These are phyloP conservation scores for Agrocybe praecox DNA, from an alignment of 768 basidiomycete genomes.

Conservation along the genomic window DNA sequence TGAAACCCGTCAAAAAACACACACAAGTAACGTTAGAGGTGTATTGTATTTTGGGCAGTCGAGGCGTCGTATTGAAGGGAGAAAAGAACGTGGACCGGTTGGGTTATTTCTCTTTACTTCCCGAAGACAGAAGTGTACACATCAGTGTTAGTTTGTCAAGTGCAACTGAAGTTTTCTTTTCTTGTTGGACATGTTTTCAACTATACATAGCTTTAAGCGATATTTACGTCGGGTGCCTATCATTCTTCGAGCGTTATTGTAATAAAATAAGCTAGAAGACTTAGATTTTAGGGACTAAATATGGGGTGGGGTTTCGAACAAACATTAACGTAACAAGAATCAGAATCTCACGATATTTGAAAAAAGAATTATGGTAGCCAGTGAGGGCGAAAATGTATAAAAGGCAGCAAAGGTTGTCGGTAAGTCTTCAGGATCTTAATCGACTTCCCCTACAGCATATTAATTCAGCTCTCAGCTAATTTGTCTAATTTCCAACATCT, in stretches of 20 bases:
- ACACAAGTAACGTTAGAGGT: too few relatives aligned
- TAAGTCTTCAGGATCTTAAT: background rate
- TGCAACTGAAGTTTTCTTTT: too few relatives aligned
- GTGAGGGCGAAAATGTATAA: background rate
- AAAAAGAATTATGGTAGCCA: background rate
- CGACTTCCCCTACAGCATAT: conserved; percentile 1
- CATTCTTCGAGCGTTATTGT: background rate
- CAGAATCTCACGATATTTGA: too few relatives aligned
- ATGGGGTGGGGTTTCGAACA: background rate
- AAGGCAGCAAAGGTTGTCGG: background rate
- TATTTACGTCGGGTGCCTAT: background rate
- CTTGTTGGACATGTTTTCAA: background rate
- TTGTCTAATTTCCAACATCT: background rate
- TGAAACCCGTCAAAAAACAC: too few relatives aligned
- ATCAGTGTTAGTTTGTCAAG: too few relatives aligned
- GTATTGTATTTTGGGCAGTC: too few relatives aligned
- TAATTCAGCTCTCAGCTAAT: conserved; percentile 3
- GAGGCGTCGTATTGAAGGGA: too few relatives aligned
- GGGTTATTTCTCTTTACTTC: too few relatives aligned
- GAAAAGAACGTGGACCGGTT: too few relatives aligned
- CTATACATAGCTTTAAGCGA: background rate
- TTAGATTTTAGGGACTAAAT: background rate
- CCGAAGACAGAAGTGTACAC: too few relatives aligned
- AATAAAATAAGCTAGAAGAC: too few relatives aligned
- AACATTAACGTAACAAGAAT: background rate